Conservation (phyloP, 164 flowering plant species). For the Berberis thunbergii region DNA sequence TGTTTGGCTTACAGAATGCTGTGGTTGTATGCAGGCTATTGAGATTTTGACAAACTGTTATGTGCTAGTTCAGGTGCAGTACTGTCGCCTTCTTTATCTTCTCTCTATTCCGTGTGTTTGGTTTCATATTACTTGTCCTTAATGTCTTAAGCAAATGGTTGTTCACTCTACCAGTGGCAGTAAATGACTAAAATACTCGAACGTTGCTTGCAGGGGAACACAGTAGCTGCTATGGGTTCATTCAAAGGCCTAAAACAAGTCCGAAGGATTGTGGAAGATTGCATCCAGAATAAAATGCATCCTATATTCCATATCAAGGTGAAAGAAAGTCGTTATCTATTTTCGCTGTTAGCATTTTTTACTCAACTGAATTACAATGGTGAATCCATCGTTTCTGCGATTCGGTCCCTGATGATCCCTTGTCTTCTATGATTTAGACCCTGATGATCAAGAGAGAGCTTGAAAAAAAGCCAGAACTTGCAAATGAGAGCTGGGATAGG, state of each 20-base stretch:
- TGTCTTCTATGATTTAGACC: constrained; percentile 23
- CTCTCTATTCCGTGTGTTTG: neutral
- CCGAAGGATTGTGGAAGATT: constrained; percentile 82
- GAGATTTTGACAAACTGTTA: constrained; percentile 93
- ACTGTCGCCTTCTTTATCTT: neutral
- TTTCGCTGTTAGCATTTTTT: neutral
- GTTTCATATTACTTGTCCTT: neutral
- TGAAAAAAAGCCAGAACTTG: constrained; percentile 72
- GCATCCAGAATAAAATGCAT: constrained; percentile 76
- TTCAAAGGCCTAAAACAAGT: constrained; percentile 87
- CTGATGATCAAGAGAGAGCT: constrained; percentile 84
- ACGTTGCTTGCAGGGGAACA: constrained; percentile 53
- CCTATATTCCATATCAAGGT: constrained; percentile 88
- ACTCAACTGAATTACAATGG: neutral
- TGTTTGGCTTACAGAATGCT: neutral
- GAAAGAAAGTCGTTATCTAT: neutral
- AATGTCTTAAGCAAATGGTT: neutral
- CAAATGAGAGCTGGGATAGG: constrained; percentile 88
- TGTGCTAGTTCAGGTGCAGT: constrained; percentile 73
- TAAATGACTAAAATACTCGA: neutral
- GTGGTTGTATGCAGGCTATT: constrained; percentile 54
- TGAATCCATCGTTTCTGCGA: neutral
- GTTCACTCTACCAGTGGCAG: neutral
- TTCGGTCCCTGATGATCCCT: too few species aligned
- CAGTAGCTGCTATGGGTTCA: constrained; percentile 96